Base-by-base conservation (phyloP, 2,329 filamentous ascomycete species). In the Microsporum canis region DNA sequence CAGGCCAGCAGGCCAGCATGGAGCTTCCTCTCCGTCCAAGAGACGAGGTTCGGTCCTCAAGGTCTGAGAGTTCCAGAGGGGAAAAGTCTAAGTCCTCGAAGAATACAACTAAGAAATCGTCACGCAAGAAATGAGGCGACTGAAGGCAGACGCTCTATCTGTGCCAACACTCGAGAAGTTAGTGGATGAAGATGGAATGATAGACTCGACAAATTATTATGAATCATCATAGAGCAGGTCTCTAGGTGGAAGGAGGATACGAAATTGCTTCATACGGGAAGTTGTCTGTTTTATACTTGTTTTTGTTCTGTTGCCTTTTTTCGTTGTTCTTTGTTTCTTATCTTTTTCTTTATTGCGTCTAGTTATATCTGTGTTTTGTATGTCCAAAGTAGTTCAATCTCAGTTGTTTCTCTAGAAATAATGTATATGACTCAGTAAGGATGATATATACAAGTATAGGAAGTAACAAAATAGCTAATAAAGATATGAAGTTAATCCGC, bases 51-150 rank as follows among this genome's bases (percentile, higher is more conserved):
- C 17, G 36, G 23, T 17, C 33, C 17, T 47, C 31, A 31, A 60
- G 45, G 34, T 27, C 45, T 14, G 47, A 57, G 14, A 57, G 33
- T 17, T 4, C 59, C 23, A n/a, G 56, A 34, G 51, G 51, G 8
- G 57, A 49, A 34, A 60, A 39, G 23, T 36, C 43, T n/a, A 36
- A 49, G 4, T 47, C 59, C 39, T 60, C 59, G 3, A 57, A 45
- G 33, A 57, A 60, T 45, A 8, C 49, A 23, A 17, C 59, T 27
- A 38, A 53, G 5, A 33, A 60, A 31, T 47, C 6, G 23, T 41
- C 59, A 2, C 59, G 39, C 12, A 60, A 60, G 43, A 60, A 57
- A 23, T 23, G 31, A 41, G 41, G 31, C 34, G 5, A 10, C 34
- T 36, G 34, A 23, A 23, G 17, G 17, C 17, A 23, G 17, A 23